Evolutionary conservation across 306 rosid species (phyloP).

Genomic region (Casuarina glauca): DNA sequence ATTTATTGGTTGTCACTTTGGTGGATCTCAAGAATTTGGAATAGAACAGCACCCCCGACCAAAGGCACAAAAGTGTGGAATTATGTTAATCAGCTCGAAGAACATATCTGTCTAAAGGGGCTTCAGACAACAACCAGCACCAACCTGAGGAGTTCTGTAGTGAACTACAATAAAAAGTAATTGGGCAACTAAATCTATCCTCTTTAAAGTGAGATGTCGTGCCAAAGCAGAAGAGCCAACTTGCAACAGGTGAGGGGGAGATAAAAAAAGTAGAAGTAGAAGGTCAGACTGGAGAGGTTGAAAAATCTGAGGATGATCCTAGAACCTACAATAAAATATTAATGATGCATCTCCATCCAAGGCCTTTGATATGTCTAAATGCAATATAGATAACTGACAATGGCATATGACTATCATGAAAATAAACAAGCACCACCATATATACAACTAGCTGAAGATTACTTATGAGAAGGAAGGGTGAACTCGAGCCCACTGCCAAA

Average conservation of each 20-base stretch:
- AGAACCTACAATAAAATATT: not conserved
- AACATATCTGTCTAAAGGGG: slow-evolving; percentile 2
- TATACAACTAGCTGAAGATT: slow-evolving; percentile 30
- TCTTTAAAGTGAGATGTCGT: not conserved
- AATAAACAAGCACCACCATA: slow-evolving; percentile 3
- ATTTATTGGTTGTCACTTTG: not conserved
- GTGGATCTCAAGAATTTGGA: not conserved
- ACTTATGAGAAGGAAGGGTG: slow-evolving; percentile 99
- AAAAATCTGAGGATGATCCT: not conserved
- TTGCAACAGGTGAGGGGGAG: not conserved
- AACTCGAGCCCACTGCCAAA: slow-evolving; percentile 92
- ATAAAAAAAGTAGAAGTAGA: not conserved
- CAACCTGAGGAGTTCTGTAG: not conserved
- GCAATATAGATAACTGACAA: slow-evolving; percentile 12
- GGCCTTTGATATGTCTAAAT: slow-evolving; percentile 16
- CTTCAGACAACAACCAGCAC: not conserved
- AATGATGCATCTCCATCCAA: slow-evolving; percentile 10
- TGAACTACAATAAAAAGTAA: not conserved
- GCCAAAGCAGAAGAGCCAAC: not conserved
- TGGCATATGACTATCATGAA: slow-evolving; percentile 16
- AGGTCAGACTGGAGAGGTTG: not conserved
- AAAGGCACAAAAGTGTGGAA: not conserved
- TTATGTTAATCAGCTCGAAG: not conserved
- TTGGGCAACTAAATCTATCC: not conserved
- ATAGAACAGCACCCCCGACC: not conserved